Conservation (phyloP, 345 rosid species). For the Heritiera fomes region DNA sequence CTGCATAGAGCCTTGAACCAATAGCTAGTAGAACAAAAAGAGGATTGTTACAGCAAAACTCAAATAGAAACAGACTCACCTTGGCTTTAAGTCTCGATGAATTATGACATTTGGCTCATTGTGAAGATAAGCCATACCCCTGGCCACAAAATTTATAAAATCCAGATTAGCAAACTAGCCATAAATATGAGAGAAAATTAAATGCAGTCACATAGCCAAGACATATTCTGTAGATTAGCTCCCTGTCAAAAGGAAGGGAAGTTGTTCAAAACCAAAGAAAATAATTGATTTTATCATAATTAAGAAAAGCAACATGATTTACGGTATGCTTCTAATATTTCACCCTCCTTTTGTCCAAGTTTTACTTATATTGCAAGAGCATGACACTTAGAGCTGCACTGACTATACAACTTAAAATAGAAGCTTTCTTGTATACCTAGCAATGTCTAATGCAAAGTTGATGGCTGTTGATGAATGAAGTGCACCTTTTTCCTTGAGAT, state of each 20-base stretch:
- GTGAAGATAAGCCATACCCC: slow-evolving; percentile 99
- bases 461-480: slow-evolving; percentile 86
- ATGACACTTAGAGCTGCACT: not conserved
- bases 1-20: not conserved
- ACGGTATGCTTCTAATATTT: not conserved
- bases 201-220: not conserved
- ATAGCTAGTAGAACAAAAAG: not conserved
- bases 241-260: not conserved
- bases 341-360: not conserved
- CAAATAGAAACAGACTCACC: slow-evolving; percentile 43
- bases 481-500: slow-evolving; percentile 92
- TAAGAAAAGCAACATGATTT: not conserved
- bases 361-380: not conserved
- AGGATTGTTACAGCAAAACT: not conserved
- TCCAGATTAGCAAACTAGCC: slow-evolving; percentile 23
- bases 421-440: slow-evolving; percentile 46
- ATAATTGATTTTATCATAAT: not conserved
- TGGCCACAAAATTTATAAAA: slow-evolving; percentile 35
- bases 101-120: slow-evolving; percentile 95
- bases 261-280: slow-evolving; percentile 2
- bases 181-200: not conserved
- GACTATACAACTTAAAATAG: not conserved
- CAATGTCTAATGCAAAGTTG: slow-evolving; percentile 92
- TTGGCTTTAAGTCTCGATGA: slow-evolving; percentile 94
- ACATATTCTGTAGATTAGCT: not conserved